Percentiles rank a stretch among this genome's conserved stretches.
Evolutionary conservation across 176 grass and related monocot species (phyloP).

Genomic region (Alloteropsis semialata): DNA sequence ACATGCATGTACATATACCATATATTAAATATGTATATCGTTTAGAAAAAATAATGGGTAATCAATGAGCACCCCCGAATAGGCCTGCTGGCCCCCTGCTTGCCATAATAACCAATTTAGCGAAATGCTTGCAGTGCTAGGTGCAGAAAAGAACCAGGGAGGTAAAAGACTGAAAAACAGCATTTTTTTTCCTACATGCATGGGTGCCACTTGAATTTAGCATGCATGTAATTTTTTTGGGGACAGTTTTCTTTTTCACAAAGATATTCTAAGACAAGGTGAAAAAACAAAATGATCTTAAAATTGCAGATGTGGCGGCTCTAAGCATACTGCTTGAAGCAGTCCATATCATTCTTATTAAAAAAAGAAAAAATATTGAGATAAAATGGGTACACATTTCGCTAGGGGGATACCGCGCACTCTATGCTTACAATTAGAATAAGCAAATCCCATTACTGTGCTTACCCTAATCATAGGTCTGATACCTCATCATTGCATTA

Average conservation of each 20-base stretch:
- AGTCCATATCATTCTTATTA: not conserved
- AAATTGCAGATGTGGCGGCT: not conserved
- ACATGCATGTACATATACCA: too few species aligned
- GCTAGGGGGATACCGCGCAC: not conserved
- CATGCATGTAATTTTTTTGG: not conserved
- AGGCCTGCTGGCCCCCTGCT: too few species aligned
- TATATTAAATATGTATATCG: too few species aligned
- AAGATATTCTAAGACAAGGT: not conserved
- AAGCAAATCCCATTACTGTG: not conserved
- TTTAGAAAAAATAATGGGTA: too few species aligned
- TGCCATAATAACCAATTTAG: not conserved
- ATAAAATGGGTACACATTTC: not conserved
- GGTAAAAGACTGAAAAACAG: not conserved
- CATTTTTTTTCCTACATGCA: not conserved
- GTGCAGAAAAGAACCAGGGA: not conserved
- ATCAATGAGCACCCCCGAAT: too few species aligned
- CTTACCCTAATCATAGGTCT: not conserved
- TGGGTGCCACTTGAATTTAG: not conserved
- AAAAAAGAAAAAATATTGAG: not conserved
- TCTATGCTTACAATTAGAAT: not conserved
- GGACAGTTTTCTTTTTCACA: not conserved
- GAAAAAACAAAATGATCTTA: not conserved
- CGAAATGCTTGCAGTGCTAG: not conserved
- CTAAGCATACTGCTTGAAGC: not conserved
- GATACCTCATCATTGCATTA: not conserved